Evolutionary conservation across 2,329 filamentous ascomycete species (phyloP), one percentile per base, ranked within the genome.

Genomic region (Alternaria viburni): DNA sequence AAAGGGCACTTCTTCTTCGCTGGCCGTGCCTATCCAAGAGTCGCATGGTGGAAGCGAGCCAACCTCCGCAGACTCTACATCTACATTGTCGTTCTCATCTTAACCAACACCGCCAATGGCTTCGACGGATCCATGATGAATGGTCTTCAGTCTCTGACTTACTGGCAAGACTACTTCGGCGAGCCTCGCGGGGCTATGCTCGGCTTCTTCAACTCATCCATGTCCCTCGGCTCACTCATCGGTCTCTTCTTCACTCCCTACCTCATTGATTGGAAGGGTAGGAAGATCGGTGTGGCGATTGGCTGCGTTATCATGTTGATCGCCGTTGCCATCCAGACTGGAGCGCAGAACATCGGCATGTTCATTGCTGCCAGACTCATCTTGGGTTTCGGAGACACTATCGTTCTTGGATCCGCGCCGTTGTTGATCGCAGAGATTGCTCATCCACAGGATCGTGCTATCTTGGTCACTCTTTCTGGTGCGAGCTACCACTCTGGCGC

Each of bases 401-500:
- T 74, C 52, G 70, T 70, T 15, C 71, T 71, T 54, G 68, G 64
- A 19, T 66, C 69, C 19, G 73, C 72, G 43, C 72, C 74, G 23
- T 59, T 74, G 15, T 54, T 84, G 11, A 78, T 85, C 66, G 83
- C 79, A 23, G 83, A 85, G 63, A 76, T 84, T 23, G 81, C 81
- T 7, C 81, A 84, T 50, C 72, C 74, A 6, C 68, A 74, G 57
- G 64, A 76, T 61, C 69, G 74, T 59, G 70, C 74, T 10, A 68
- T 69, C 17, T 63, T 75, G 44, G 71, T 71, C 54, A 79, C 73
- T 46, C 56, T 80, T 54, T 71, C 70, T 78, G 45, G 65, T 23
- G 61, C 64, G 9, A 60, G 59, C 51, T 83, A 82, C 66, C 81
- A 82, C 21, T 64, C 65, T 57, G 80, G 80, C 51, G 82, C 79